Evolutionary conservation across 306 rosid genomes (phyloP).

Genomic region (Lathyrus tuberosus): DNA sequence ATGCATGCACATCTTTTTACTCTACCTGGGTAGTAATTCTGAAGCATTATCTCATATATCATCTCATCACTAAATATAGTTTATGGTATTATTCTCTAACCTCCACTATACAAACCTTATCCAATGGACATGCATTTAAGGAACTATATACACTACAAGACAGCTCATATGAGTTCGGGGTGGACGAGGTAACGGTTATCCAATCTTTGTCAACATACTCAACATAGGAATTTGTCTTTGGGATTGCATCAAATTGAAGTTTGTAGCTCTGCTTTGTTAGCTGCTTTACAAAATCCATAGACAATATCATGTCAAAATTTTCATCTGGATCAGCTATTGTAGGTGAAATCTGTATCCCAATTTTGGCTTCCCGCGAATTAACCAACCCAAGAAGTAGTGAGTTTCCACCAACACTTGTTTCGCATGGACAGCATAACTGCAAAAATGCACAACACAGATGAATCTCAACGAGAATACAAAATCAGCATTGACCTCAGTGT

Average conservation of each 20-base stretch:
- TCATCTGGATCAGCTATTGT: constrained; percentile 47
- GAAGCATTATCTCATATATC: background rate
- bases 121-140: constrained; percentile 60
- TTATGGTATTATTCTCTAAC: constrained; percentile 46
- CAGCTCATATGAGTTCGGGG: constrained; percentile 70
- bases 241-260: constrained; percentile 60
- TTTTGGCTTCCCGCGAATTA: constrained; percentile 49
- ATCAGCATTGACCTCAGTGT: constrained; percentile 8
- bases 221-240: constrained; percentile 60
- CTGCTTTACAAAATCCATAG: constrained; percentile 58
- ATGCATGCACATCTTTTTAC: background rate
- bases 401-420: constrained; percentile 53
- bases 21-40: constrained; percentile 26
- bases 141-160: constrained; percentile 67
- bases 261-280: constrained; percentile 58
- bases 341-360: constrained; percentile 65
- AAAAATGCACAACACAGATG: constrained; percentile 36
- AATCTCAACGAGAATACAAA: constrained; percentile 13
- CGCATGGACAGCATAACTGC: constrained; percentile 68
- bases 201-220: constrained; percentile 77
- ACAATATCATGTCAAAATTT: constrained; percentile 63
- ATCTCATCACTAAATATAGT: constrained; percentile 21
- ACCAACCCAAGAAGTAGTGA: constrained; percentile 67
- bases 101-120: constrained; percentile 64
- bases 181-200: constrained; percentile 68